Evolutionary conservation across 352 stramenopile species (phyloP), one percentile per base, ranked within the genome.

Genomic region (Pythium scleroteichum): DNA sequence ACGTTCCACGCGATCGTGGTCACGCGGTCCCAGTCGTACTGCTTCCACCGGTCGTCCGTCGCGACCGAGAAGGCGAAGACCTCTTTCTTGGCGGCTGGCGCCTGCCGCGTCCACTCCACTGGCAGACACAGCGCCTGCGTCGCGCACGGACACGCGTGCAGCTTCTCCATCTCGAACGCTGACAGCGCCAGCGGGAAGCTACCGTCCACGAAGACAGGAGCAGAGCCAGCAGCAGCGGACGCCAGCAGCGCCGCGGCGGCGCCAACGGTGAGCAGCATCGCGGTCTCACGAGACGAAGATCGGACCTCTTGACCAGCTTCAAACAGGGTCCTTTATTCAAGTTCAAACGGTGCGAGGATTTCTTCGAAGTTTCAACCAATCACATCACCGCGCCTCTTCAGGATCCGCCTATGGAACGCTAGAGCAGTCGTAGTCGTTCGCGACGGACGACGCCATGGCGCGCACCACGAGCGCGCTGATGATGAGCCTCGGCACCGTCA

Each of bases 1-100:
- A 85, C 69, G 26, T 95, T 92, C 85, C 85, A 95, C 27, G 85
- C 85, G 26, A 95, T 76, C 0, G 85, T 95, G 17, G 85, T 95
- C 24, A 93, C 63, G 70, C 75, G 64, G 0, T 88, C 73, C 79
- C 79, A 94, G 64, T 94, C 85, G 62, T 94, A 94, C 53, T 74
- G 72, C 44, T 81, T 84, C 85, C 85, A 94, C 3, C 76, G 76
- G 46, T 90, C 73, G 19, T 79, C 67, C 0, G 55, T 78, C 7
- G 76, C 62, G 12, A 87, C 73, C 1, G 85, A 94, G 63, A 94
- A 94, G 47, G 79, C 82, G 53, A 92, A 94, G 3, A 94, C 72
- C 60, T 94, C 81, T 16, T 79, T 79, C 45, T 75, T 75, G 2
- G 17, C 47, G 32, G 23, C 3, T 23, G 29, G 14, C 26, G 5